Percentiles rank a stretch among this genome's conserved stretches.
phyloP scores from a whole-genome alignment of 441 rosid species.

The Populus hybrid region DNA sequence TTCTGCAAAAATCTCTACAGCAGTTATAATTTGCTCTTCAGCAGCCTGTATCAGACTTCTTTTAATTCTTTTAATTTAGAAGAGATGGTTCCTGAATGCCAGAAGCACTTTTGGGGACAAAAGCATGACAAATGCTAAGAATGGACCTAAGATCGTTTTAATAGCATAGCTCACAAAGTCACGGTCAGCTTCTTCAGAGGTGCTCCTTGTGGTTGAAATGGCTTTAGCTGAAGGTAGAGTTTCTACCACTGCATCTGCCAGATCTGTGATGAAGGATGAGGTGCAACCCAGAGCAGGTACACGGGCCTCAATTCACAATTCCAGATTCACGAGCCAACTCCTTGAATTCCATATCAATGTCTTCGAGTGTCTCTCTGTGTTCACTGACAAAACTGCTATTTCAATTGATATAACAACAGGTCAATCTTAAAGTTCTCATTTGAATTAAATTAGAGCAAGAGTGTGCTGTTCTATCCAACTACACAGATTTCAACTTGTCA shows the following conservation, averaged over 20 bases:
- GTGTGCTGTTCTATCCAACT: too few species aligned
- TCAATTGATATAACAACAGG: background rate
- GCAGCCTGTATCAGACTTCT: background rate
- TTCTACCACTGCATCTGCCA: conserved; percentile 89
- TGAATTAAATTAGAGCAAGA: too few species aligned
- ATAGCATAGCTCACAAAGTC: conserved; percentile 49
- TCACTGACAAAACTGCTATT: conserved; percentile 79
- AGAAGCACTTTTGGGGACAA: conserved; percentile 54
- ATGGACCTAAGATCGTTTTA: conserved; percentile 69
- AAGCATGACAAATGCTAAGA: conserved; percentile 64
- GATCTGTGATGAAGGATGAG: conserved; percentile 74
- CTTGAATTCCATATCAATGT: conserved; percentile 90
- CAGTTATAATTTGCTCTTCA: too few species aligned
- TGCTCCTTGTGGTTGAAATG: conserved; percentile 30
- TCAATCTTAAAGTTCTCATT: too few species aligned
- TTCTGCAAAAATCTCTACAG: too few species aligned
- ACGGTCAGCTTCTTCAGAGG: conserved; percentile 39
- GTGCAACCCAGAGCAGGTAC: conserved; percentile 87
- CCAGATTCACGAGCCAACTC: conserved; percentile 84
- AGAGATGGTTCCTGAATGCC: conserved; percentile 56
- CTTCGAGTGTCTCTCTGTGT: conserved; percentile 94
- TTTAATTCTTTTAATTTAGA: conserved; percentile 17
- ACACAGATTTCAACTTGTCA: too few species aligned
- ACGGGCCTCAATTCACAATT: conserved; percentile 80
- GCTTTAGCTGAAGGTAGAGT: conserved; percentile 74